Conservation (phyloP, 176 grass and related monocot genomes). For the Secale cereale region DNA sequence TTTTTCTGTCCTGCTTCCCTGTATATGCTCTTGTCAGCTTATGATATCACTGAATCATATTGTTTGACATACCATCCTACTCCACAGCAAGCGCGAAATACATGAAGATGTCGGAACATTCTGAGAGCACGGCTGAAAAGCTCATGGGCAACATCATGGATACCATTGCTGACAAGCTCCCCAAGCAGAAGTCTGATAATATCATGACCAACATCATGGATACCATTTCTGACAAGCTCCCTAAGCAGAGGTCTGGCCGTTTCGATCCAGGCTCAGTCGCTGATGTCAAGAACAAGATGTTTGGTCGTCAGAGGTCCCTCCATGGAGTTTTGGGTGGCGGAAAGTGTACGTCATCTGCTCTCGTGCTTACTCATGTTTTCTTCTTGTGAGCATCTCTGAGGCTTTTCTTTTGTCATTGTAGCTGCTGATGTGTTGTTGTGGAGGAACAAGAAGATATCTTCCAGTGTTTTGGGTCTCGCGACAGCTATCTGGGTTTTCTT, state of each 20-base stretch:
- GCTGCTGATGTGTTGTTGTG: conserved; percentile 92
- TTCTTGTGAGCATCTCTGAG: neutral
- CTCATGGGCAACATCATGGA: conserved; percentile 61
- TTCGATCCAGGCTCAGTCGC: conserved; percentile 46
- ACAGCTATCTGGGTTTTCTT: conserved; percentile 84
- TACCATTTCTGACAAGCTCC: conserved; percentile 59
- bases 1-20: neutral
- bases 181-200: conserved; percentile 77
- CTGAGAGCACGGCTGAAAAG: conserved; percentile 57
- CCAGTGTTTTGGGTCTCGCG: conserved; percentile 59
- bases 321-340: conserved; percentile 80
- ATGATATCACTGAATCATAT: neutral
- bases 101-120: conserved; percentile 46
- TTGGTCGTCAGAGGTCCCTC: conserved; percentile 61
- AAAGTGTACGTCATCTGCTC: conserved; percentile 47
- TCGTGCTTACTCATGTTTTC: neutral
- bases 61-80: neutral
- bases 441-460: conserved; percentile 95
- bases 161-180: conserved; percentile 57
- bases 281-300: conserved; percentile 51
- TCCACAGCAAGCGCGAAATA: conserved; percentile 13
- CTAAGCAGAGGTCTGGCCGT: conserved; percentile 60
- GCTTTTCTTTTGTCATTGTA: conserved; percentile 35
- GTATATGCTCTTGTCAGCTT: neutral
- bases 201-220: conserved; percentile 63